Percentiles rank a stretch among this genome's conserved stretches.
Conservation (phyloP, 768 basidiomycete genomes). For the Leccinum fibrillosum region DNA sequence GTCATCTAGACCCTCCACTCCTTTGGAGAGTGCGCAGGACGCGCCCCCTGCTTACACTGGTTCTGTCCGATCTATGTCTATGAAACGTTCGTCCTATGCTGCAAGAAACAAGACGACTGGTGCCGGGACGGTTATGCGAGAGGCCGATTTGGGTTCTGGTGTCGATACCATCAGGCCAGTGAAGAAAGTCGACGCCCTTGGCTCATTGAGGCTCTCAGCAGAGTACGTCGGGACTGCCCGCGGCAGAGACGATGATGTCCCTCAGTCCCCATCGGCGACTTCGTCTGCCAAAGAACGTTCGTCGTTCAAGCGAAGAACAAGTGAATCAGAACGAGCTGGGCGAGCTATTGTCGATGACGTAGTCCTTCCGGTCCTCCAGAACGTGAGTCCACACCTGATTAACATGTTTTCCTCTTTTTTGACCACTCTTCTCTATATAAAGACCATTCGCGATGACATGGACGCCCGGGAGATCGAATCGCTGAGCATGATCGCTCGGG, state of each 20-base stretch:
- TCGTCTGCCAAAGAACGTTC: slow-evolving; percentile 41
- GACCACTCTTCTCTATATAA: slow-evolving; percentile 4
- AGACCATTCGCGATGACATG: slow-evolving; percentile 82
- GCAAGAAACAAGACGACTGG: slow-evolving; percentile 61
- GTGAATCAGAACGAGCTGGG: slow-evolving; percentile 65
- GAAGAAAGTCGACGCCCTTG: slow-evolving; percentile 82
- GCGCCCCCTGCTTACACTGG: slow-evolving; percentile 74
- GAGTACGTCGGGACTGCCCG: slow-evolving; percentile 78
- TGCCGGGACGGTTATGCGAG: slow-evolving; percentile 69
- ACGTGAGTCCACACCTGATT: slow-evolving; percentile 43
- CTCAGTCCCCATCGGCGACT: slow-evolving; percentile 38
- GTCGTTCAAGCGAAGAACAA: slow-evolving; percentile 47
- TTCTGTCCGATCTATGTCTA: slow-evolving; percentile 55
- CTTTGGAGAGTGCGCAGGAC: slow-evolving; percentile 42
- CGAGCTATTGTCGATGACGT: slow-evolving; percentile 76
- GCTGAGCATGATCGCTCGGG: slow-evolving; percentile 83
- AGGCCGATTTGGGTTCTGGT: slow-evolving; percentile 84
- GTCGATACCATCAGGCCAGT: slow-evolving; percentile 90
- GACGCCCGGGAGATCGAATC: slow-evolving; percentile 87
- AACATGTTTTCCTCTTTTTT: background rate
- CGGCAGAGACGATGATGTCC: slow-evolving; percentile 48
- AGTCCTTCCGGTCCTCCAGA: slow-evolving; percentile 73
- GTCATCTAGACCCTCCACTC: slow-evolving; percentile 37
- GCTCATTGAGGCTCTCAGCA: slow-evolving; percentile 71
- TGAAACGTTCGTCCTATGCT: slow-evolving; percentile 74